Evolutionary conservation across 1,139 yeast species (phyloP).

Genomic region (Starmera stellimalicola): DNA sequence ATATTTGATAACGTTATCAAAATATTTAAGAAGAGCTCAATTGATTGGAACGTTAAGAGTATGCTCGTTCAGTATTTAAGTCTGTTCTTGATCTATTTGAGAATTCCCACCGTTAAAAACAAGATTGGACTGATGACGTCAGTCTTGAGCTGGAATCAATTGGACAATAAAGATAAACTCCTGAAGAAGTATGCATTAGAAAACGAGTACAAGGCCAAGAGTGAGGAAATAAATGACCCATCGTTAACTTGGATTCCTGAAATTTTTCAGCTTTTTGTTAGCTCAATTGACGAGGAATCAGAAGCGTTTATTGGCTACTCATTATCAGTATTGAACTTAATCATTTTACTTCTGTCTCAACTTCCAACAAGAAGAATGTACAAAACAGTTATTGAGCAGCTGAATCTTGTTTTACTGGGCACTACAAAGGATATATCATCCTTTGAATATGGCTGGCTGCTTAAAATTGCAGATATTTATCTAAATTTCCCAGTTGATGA

Average conservation of each 20-base stretch:
- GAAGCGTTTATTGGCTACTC: constrained; percentile 1
- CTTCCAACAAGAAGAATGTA: constrained; percentile 32
- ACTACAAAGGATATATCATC: constrained; percentile 3
- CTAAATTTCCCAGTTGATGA: constrained; percentile 34
- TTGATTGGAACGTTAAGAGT: constrained; percentile 1
- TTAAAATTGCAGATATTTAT: constrained; percentile 20
- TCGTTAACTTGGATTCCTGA: constrained; percentile 15
- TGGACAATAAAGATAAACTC: constrained; percentile 18
- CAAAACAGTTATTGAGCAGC: constrained; percentile 24
- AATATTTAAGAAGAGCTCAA: neutral
- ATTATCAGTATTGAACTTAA: constrained; percentile 18
- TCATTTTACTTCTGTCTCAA: constrained; percentile 29
- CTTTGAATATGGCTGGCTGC: constrained; percentile 3
- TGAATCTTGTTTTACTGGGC: constrained; percentile 14
- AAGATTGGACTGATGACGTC: constrained; percentile 29
- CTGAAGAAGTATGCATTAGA: constrained; percentile 2
- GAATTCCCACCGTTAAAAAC: constrained; percentile 15
- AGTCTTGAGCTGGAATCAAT: constrained; percentile 27
- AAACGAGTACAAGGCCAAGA: constrained; percentile 2
- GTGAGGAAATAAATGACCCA: constrained; percentile 17
- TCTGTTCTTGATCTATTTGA: constrained; percentile 3
- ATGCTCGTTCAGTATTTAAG: constrained; percentile 3
- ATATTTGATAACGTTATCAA: no score
- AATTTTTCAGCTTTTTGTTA: constrained; percentile 4
- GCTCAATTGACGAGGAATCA: no score